Percentiles rank a stretch among this genome's conserved stretches.
Conservation (phyloP, 495 filamentous ascomycete genomes). For the Talaromyces stipitatus region DNA sequence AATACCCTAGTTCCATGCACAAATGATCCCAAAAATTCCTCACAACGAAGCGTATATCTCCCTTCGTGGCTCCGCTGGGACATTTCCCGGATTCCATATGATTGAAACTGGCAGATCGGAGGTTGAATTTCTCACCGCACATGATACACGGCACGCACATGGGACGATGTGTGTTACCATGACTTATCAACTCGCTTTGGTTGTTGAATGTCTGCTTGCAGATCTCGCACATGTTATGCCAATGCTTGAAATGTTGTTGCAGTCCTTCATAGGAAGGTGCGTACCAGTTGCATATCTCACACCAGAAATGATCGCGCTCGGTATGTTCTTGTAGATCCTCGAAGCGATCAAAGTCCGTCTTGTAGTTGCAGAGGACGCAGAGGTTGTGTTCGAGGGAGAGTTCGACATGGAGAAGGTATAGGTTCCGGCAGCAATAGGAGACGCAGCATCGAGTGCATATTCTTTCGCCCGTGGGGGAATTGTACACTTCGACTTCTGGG, state of each 20-base stretch:
- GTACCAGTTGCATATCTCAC: slow-evolving; percentile 5
- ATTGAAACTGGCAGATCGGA: neutral
- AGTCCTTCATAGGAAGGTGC: neutral
- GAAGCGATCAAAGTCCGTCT: neutral
- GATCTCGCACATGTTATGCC: slow-evolving; percentile 1
- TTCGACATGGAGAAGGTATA: neutral
- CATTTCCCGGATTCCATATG: slow-evolving; percentile 4
- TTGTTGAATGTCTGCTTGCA: neutral
- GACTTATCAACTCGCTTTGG: neutral
- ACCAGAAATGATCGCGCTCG: slow-evolving; percentile 3
- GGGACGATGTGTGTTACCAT: neutral
- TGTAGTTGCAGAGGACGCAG: slow-evolving; percentile 1
- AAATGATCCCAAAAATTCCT: neutral
- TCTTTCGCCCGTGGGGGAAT: neutral
- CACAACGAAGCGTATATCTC: neutral
- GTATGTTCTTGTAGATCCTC: slow-evolving; percentile 2
- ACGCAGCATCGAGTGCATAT: neutral
- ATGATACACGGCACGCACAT: neutral
- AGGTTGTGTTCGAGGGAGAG: slow-evolving; percentile 1
- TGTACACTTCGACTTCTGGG: neutral
- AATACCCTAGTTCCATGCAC: neutral
- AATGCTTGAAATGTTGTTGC: neutral
- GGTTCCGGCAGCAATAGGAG: neutral
- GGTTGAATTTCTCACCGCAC: neutral
- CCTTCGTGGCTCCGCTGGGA: neutral